These are phyloP conservation scores for Monilinia fructicola DNA, from an alignment of 2,329 filamentous ascomycete genomes.

Conservation along the genomic window DNA sequence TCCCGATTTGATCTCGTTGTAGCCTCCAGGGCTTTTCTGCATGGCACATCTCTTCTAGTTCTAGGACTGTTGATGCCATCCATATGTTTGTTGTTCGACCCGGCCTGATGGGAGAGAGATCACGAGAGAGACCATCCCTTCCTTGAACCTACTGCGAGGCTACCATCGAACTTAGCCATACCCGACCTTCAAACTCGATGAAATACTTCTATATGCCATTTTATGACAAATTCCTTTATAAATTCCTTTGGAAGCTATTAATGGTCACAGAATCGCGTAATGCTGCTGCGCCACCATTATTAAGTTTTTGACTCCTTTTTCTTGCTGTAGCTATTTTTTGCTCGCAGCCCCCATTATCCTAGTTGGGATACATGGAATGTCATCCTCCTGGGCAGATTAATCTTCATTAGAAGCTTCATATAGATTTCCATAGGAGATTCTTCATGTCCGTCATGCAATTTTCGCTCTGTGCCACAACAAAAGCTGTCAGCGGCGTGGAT, in stretches of 20 bases:
- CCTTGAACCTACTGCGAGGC: not conserved
- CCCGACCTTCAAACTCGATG: not conserved
- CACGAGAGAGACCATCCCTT: not conserved
- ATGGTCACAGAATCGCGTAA: not conserved
- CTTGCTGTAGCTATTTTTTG: constrained; percentile 15
- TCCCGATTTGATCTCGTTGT: not conserved
- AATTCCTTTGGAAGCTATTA: constrained; percentile 9
- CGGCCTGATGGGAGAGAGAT: not conserved
- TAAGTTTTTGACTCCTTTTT: constrained; percentile 14
- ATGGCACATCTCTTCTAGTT: not conserved
- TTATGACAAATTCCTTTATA: not conserved
- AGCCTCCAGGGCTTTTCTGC: not conserved
- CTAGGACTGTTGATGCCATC: not conserved
- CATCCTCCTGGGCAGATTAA: constrained; percentile 6
- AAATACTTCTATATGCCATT: not conserved
- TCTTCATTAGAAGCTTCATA: constrained; percentile 18
- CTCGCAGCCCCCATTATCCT: constrained; percentile 9
- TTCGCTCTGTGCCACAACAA: constrained; percentile 4
- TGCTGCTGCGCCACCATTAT: constrained; percentile 18
- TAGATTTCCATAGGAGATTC: constrained; percentile 5
- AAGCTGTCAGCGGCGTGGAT: constrained; percentile 11
- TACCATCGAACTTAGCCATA: not conserved
- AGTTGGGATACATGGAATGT: constrained; percentile 6
- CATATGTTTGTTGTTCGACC: not conserved
- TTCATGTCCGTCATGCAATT: constrained; percentile 20